Evolutionary conservation across 495 filamentous ascomycete species (phyloP), one percentile per base, ranked within the genome.

Genomic region (Entonaema liquescens): DNA sequence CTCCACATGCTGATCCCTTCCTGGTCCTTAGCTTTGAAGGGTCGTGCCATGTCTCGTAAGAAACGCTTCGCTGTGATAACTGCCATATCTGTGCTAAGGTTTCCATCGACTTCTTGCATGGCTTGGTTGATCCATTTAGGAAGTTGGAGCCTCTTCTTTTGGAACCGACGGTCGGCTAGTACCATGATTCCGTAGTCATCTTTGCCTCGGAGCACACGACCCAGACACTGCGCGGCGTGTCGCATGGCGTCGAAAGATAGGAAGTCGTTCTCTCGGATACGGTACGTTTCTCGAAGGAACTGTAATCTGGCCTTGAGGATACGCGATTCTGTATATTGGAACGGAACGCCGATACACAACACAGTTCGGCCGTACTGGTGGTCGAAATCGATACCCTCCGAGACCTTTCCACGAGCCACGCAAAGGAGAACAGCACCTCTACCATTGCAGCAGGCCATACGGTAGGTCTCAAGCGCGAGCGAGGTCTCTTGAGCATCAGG

Each of bases 151-250:
- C 95, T 86, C 80, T 98, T 98, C 82, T 92, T 91, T 77, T 90
- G 87, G 81, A 98, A 99, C 6, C 96, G 87, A 11, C 91, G 86
- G 79, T 99, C 96, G 15, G 96, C 96, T 17, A 99, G 81, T 12
- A 99, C 94, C 95, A 99, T 99, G 79, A 98, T 90, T 2, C 96
- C 96, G 80, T 99, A 99, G 77, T 99, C 95, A 77, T 98, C 95
- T 79, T 99, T 99, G 35, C 95, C 96, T 66, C 96, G 87, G 26
- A 99, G 84, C 17, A 99, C 96, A 75, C 96, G 95, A 23, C 96
- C 96, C 0, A 99, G 85, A 70, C 96, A 99, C 75, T 99, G 96
- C 13, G 96, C 94, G 42, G 95, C 96, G 76, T 99, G 96, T 26
- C 96, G 88, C 94, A 98, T 99, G 21, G 95, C 96, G 78, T 98